A percentile compares a stretch with the other conserved stretches of the same genome.
Evolutionary conservation across 2,329 filamentous ascomycete species (phyloP).

Genomic region (Ophiostoma sp.): DNA sequence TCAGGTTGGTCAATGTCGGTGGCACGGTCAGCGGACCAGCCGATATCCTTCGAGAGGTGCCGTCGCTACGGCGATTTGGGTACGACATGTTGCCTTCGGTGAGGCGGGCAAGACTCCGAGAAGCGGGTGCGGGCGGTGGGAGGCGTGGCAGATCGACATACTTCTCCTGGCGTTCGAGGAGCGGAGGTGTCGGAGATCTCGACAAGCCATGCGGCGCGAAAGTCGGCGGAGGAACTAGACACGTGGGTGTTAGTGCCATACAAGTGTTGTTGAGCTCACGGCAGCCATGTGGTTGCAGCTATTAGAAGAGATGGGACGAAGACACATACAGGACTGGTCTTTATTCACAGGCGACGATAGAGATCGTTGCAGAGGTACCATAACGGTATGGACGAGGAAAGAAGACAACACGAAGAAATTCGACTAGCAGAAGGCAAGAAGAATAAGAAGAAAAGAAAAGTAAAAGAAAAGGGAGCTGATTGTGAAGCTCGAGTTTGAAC

Average conservation of each 20-base stretch:
- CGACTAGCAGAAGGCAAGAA: neutral
- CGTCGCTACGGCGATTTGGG: constrained; percentile 47
- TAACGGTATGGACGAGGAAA: constrained; percentile 38
- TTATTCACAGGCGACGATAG: constrained; percentile 63
- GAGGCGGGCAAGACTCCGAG: constrained; percentile 56
- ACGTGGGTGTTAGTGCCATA: neutral
- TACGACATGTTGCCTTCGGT: constrained; percentile 46
- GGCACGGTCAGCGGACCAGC: constrained; percentile 39
- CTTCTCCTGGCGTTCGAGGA: constrained; percentile 46
- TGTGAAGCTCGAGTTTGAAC: too few species aligned
- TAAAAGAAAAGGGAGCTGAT: too few species aligned
- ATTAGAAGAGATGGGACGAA: neutral
- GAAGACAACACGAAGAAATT: too few species aligned
- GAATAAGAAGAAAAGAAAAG: neutral
- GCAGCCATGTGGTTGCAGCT: neutral
- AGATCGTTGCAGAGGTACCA: constrained; percentile 64
- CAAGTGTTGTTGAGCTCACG: neutral
- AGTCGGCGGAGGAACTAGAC: constrained; percentile 53
- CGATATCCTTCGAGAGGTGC: constrained; percentile 44
- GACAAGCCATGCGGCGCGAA: constrained; percentile 51
- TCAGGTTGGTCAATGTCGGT: constrained; percentile 24
- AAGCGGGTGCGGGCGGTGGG: constrained; percentile 52
- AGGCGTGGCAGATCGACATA: constrained; percentile 50
- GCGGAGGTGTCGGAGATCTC: constrained; percentile 53
- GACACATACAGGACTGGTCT: constrained; percentile 44